phyloP scores from a whole-genome alignment of 345 rosid genomes.

The Mallotus nudiflorus region DNA sequence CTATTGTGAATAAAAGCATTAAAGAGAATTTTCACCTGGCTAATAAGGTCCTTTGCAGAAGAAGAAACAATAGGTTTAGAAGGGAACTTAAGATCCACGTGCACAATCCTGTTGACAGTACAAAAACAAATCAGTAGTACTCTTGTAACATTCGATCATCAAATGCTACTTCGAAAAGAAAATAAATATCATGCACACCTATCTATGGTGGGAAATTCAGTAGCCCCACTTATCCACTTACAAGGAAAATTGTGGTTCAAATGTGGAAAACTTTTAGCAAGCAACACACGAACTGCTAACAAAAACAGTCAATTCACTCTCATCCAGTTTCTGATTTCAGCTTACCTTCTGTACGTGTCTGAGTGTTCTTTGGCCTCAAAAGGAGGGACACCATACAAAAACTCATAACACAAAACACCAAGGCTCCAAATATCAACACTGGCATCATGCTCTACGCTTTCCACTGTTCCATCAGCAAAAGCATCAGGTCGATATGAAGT shows the following conservation, averaged over 20 bases:
- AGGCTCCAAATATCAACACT: constrained; percentile 98
- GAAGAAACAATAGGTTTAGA: constrained; percentile 84
- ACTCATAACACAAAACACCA: constrained; percentile 91
- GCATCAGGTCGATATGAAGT: background rate
- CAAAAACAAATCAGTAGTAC: background rate
- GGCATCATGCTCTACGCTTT: constrained; percentile 95
- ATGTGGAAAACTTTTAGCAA: background rate
- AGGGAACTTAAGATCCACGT: constrained; percentile 95
- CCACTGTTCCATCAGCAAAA: constrained; percentile 50
- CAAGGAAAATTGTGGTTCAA: too few relatives aligned
- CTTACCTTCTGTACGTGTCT: constrained; percentile 86
- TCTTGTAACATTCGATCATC: too few relatives aligned
- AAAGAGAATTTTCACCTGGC: constrained; percentile 53
- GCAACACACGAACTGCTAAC: too few relatives aligned
- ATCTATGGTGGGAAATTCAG: too few relatives aligned
- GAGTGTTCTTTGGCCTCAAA: constrained; percentile 94
- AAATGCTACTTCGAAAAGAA: too few relatives aligned
- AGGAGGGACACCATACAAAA: constrained; percentile 86
- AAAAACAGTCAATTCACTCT: background rate
- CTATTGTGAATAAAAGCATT: too few relatives aligned
- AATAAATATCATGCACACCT: too few relatives aligned
- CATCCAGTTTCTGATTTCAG: background rate
- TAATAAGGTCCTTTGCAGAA: constrained; percentile 83
- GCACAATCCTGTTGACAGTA: constrained; percentile 65
- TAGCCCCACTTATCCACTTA: too few relatives aligned